These are phyloP conservation scores for Nannochloropsis salina DNA, from an alignment of 108 stramenopile genomes.

Conservation along the genomic window DNA sequence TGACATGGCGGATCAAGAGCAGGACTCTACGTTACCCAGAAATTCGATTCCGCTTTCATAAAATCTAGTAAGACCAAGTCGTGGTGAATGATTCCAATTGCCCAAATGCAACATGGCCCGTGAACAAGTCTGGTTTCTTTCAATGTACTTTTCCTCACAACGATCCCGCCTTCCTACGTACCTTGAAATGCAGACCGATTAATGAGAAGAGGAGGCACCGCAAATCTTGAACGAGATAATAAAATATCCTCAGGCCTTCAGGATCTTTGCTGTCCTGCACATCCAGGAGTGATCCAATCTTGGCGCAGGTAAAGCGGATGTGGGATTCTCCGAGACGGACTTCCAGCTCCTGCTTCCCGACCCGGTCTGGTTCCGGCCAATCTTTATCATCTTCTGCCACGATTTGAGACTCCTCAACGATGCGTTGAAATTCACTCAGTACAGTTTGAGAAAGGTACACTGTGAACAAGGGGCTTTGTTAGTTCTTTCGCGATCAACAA, in stretches of 20 bases:
- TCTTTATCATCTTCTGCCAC: constrained; percentile 45
- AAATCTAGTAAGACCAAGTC: too few relatives aligned
- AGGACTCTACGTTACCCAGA: too few relatives aligned
- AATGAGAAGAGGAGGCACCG: constrained; percentile 71
- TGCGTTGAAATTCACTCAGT: constrained; percentile 65
- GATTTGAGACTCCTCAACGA: constrained; percentile 60
- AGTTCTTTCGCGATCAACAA: neutral
- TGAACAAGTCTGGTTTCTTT: too few relatives aligned
- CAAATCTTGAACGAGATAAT: constrained; percentile 77
- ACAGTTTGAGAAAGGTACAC: constrained; percentile 65
- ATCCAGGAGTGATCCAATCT: neutral
- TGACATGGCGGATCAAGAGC: neutral
- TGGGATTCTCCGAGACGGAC: constrained; percentile 74
- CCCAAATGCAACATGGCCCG: too few relatives aligned
- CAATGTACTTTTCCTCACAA: too few relatives aligned
- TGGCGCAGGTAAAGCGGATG: constrained; percentile 65
- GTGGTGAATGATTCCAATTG: too few relatives aligned
- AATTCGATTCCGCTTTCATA: too few relatives aligned
- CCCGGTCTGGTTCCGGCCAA: constrained; percentile 69
- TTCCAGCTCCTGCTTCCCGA: constrained; percentile 74
- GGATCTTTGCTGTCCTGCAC: constrained; percentile 71
- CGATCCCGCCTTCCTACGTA: neutral
- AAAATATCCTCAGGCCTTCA: constrained; percentile 65
- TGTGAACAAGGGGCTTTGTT: neutral
- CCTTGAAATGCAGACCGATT: constrained; percentile 77